Percentiles rank a stretch among this genome's conserved stretches.
Conservation (phyloP, 495 filamentous ascomycete genomes). For the Lasiosphaeria ovina region DNA sequence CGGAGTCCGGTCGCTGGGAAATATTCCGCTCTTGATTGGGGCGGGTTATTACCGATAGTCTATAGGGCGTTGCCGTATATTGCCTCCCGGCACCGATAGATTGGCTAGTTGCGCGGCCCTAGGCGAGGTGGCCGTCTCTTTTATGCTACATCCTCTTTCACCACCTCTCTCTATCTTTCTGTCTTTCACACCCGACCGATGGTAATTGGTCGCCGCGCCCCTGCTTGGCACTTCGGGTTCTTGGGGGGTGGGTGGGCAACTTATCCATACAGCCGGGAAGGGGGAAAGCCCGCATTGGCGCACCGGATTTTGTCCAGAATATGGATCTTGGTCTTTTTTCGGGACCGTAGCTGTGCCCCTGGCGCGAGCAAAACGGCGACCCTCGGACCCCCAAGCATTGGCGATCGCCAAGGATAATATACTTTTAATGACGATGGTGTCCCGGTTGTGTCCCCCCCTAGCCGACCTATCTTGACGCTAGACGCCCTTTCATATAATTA, state of each 20-base stretch:
- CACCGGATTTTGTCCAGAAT: background rate
- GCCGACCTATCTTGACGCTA: background rate
- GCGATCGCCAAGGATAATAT: background rate
- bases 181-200: background rate
- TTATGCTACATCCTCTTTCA: too few species aligned
- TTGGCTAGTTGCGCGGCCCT: slow-evolving; percentile 2
- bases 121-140: background rate
- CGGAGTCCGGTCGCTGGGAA: slow-evolving; percentile 10
- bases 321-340: background rate
- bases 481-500: background rate
- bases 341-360: background rate
- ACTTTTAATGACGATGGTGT: background rate
- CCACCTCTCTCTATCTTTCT: background rate
- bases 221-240: slow-evolving; percentile 12
- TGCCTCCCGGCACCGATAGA: background rate
- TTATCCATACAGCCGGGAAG: slow-evolving; percentile 24
- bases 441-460: background rate
- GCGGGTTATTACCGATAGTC: background rate
- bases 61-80: background rate
- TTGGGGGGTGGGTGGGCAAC: slow-evolving; percentile 4
- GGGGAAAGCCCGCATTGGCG: background rate
- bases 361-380: background rate
- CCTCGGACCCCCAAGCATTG: slow-evolving; percentile 1
- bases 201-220: background rate
- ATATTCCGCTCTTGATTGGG: background rate